Evolutionary conservation across 306 rosid species (phyloP).

Genomic region (Malus sieversii): DNA sequence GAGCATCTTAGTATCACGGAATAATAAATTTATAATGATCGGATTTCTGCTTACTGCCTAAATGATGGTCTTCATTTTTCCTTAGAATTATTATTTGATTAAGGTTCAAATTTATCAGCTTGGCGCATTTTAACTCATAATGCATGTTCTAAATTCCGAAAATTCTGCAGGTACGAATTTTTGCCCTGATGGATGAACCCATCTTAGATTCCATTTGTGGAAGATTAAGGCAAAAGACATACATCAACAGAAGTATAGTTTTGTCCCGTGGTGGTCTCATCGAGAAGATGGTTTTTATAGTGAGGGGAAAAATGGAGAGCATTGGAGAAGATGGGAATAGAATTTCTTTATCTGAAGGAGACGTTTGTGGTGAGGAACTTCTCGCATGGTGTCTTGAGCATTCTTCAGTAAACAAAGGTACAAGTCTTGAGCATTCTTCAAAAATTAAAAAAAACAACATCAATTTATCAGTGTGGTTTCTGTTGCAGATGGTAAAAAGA

Average conservation of each 20-base stretch:
- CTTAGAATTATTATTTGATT: background rate
- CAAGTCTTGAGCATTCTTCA: conserved; percentile 47
- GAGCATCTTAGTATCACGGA: conserved; percentile 12
- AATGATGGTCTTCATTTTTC: background rate
- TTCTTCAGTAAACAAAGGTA: conserved; percentile 66
- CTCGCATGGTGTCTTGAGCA: conserved; percentile 84
- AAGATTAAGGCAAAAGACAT: conserved; percentile 67
- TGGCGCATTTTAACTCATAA: background rate
- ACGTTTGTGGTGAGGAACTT: conserved; percentile 87
- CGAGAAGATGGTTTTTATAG: conserved; percentile 84
- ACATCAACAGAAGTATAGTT: conserved; percentile 68
- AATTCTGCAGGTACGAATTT: conserved; percentile 58
- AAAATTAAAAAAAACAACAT: background rate
- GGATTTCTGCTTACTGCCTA: background rate
- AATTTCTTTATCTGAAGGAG: conserved; percentile 60
- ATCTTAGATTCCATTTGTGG: conserved; percentile 70
- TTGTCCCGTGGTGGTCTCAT: conserved; percentile 48
- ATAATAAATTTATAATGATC: background rate
- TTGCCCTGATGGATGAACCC: conserved; percentile 66
- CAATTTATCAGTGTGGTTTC: background rate
- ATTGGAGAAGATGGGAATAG: conserved; percentile 50
- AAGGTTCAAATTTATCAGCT: background rate
- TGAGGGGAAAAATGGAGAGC: conserved; percentile 74
- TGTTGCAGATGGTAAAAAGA: conserved; percentile 45
- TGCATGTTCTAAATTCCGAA: background rate